Conservation (phyloP, 1,284 basidiomycete species). For the Ustilago vetiveriae region DNA sequence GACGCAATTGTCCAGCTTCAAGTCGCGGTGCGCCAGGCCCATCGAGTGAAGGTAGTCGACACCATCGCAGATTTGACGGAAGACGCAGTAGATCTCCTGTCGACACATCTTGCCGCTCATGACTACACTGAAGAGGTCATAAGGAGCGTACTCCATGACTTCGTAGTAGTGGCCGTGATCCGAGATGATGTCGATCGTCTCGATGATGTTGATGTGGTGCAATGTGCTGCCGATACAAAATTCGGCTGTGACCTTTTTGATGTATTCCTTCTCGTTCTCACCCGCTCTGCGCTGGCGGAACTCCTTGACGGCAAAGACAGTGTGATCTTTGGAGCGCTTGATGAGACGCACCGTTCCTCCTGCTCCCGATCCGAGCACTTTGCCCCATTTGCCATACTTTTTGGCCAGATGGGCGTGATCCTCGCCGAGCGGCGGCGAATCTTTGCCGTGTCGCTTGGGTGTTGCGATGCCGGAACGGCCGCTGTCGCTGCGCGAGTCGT, state of each 20-base stretch:
- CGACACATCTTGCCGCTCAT: constrained; percentile 99
- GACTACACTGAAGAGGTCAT: constrained; percentile 97
- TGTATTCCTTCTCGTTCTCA: constrained; percentile 94
- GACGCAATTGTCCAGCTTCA: constrained; percentile 99
- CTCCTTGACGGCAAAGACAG: constrained; percentile 95
- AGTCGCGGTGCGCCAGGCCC: constrained; percentile 95
- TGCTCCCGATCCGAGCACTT: constrained; percentile 91
- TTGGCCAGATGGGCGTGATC: constrained; percentile 88
- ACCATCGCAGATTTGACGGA: constrained; percentile 96
- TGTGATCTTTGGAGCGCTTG: constrained; percentile 74
- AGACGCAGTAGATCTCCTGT: constrained; percentile 98
- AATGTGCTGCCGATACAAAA: constrained; percentile 93
- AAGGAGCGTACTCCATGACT: constrained; percentile 96
- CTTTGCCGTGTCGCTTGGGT: constrained; percentile 59
- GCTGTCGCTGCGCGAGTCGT: constrained; percentile 47
- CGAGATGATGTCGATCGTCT: constrained; percentile 97
- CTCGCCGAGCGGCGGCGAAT: constrained; percentile 68
- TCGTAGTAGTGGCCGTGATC: constrained; percentile 92
- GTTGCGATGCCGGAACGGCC: constrained; percentile 48
- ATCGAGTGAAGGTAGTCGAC: constrained; percentile 97
- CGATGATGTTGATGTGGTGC: constrained; percentile 90
- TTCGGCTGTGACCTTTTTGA: constrained; percentile 98
- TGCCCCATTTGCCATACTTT: constrained; percentile 99
- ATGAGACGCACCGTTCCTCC: constrained; percentile 97
- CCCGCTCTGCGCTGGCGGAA: constrained; percentile 87